These are phyloP conservation scores for Carex parvula DNA, from an alignment of 176 grass and related monocot genomes.

Conservation along the genomic window DNA sequence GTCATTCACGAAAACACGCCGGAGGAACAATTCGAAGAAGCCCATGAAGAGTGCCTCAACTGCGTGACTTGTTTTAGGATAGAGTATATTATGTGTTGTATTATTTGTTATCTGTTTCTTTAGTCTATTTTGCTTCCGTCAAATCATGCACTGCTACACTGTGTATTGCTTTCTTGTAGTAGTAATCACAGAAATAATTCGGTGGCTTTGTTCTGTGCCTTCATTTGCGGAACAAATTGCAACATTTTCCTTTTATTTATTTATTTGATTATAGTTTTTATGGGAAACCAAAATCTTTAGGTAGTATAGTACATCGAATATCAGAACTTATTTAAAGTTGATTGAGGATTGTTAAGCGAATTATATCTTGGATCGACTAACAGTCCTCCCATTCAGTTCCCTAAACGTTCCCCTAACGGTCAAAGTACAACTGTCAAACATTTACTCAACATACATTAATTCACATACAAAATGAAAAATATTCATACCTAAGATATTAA, in stretches of 20 bases:
- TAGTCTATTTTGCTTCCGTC: not conserved
- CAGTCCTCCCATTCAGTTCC: no score
- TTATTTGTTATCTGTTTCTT: not conserved
- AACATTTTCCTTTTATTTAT: not conserved
- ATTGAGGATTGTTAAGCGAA: no score
- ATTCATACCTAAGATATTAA: no score
- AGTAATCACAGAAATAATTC: not conserved
- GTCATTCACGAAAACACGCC: slow-evolving; percentile 55
- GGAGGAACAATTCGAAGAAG: slow-evolving; percentile 51
- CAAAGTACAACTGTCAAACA: no score
- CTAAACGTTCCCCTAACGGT: no score
- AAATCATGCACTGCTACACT: not conserved
- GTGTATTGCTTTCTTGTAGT: not conserved
- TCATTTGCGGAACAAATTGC: not conserved
- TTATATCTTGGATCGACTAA: no score
- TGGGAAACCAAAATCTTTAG: not conserved
- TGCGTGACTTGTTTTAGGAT: slow-evolving; percentile 5
- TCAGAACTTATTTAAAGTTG: not conserved
- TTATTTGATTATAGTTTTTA: not conserved
- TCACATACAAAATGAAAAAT: no score
- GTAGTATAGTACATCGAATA: not conserved
- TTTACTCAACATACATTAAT: no score
- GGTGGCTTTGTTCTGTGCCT: not conserved
- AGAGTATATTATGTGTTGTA: not conserved
- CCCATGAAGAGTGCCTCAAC: slow-evolving; percentile 62